Base-by-base conservation (phyloP, 2,329 filamentous ascomycete species). In the Neopestalotiopsis sp. region DNA sequence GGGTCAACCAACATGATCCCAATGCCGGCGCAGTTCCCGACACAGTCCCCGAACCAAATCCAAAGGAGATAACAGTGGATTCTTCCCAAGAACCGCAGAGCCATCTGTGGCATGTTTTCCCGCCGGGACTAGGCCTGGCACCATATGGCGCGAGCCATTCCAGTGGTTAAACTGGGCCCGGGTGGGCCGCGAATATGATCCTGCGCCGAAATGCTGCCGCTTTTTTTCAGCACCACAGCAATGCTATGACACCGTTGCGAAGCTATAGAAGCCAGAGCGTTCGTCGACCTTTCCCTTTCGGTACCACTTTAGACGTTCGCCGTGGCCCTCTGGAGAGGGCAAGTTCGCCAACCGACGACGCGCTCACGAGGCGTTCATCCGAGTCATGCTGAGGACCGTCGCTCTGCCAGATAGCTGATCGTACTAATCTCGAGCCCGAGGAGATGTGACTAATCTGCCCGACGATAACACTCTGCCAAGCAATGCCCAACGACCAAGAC, bases 1-100 rank as follows among this genome's bases (percentile, higher is more conserved):
- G 30, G 64, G 42, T 45, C 49, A 28, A 56, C 45, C 17, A 52
- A 52, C 45, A n/a, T 20, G 24, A n/a, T 42, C n/a, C 30, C 63
- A 66, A 57, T 66, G 63, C 63, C 63, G 63, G 57, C 28, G 17
- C 49, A 66, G 63, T 17, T 63, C 38, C 60, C 60, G 60, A 52
- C 45, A n/a, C 45, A 52, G 45, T 62, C 30, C 32, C 59, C 59
- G 59, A 38, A 20, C n/a, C 24, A 40, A 57, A 57, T 20, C 14
- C 45, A 56, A 57, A 13, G 24, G 17, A 57, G 28, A 66, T 57
- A 66, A 24, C 42, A 45, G 62, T 65, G 63, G 63, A 40, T 66
- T 34, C 56, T 59, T 42, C 34, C 14, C 14, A 40, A 17, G 60
- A 63, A 38, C 30, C 62, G 28, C 13, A 45, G n/a, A 38, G n/a